phyloP scores from a whole-genome alignment of 768 basidiomycete genomes.

The Royoungia palumana region DNA sequence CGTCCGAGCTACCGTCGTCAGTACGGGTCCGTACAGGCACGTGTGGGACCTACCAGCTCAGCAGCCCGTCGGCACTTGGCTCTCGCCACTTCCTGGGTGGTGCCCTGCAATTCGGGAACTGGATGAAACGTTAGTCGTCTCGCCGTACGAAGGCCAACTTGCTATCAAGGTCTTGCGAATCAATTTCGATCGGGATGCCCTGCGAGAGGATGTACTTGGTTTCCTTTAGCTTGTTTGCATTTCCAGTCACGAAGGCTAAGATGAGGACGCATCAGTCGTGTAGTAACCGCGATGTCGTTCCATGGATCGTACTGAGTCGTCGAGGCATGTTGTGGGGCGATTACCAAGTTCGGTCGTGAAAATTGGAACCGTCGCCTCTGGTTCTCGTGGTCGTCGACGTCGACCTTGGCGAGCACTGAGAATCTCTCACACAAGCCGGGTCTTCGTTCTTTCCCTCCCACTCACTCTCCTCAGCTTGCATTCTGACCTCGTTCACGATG shows the following conservation, averaged over 20 bases:
- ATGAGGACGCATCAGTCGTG: conserved; percentile 11
- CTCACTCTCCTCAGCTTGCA: too few relatives aligned
- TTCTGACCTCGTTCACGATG: conserved; percentile 40
- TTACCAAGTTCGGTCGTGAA: conserved; percentile 1
- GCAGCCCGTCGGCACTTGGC: conserved; percentile 88
- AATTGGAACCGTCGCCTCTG: conserved; percentile 2
- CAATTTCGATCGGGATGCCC: conserved; percentile 66
- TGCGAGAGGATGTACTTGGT: conserved; percentile 77
- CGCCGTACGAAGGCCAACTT: conserved; percentile 30
- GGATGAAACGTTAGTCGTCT: background rate
- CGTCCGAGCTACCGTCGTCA: conserved; percentile 39
- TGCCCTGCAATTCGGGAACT: conserved; percentile 96
- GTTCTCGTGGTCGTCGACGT: conserved; percentile 9
- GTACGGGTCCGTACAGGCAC: background rate
- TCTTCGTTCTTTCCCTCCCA: background rate
- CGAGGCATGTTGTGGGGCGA: conserved; percentile 15
- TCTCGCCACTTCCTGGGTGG: conserved; percentile 82
- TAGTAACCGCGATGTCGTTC: background rate
- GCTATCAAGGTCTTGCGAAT: conserved; percentile 79
- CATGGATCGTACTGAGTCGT: conserved; percentile 22
- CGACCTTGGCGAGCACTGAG: conserved; percentile 17
- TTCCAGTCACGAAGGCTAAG: conserved; percentile 91
- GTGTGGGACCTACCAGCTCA: conserved; percentile 53
- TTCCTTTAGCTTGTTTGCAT: conserved; percentile 88
- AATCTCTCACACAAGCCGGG: conserved; percentile 4